A percentile compares a stretch with the other conserved stretches of the same genome.
Conservation (phyloP, 2,329 filamentous ascomycete genomes). For the Fusarium armeniacum region DNA sequence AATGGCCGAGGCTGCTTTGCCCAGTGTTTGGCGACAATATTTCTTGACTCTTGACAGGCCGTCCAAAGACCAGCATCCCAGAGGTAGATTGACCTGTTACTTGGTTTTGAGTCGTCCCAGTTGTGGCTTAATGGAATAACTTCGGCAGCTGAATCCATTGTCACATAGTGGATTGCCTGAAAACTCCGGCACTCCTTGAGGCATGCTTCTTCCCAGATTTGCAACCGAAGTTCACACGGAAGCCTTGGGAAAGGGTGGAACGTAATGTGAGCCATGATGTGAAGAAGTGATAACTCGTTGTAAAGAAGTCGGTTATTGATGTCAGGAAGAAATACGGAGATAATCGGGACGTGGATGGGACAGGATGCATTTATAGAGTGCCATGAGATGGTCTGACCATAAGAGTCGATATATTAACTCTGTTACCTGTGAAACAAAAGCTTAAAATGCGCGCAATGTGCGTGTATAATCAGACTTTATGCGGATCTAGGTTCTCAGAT, state of each 20-base stretch:
- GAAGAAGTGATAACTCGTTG: background rate
- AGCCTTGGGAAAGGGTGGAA: background rate
- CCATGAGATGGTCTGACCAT: background rate
- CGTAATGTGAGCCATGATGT: background rate
- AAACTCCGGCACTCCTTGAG: no score
- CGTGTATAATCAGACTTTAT: no score
- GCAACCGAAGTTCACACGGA: background rate
- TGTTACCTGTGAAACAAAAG: no score
- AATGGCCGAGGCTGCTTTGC: background rate
- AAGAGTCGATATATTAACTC: background rate
- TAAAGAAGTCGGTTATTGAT: background rate
- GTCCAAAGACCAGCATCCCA: background rate
- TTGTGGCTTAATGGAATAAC: background rate
- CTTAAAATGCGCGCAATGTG: no score
- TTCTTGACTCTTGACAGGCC: background rate
- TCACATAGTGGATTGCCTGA: background rate
- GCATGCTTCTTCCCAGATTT: background rate
- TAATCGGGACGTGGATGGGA: background rate
- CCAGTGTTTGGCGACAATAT: background rate
- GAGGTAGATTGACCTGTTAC: background rate
- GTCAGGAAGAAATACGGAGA: fast-evolving
- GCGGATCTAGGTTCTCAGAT: no score
- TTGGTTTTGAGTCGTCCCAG: background rate
- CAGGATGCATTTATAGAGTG: background rate
- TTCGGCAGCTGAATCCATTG: fast-evolving